These are phyloP conservation scores for Imleria badia DNA, from an alignment of 768 basidiomycete species.

Conservation along the genomic window DNA sequence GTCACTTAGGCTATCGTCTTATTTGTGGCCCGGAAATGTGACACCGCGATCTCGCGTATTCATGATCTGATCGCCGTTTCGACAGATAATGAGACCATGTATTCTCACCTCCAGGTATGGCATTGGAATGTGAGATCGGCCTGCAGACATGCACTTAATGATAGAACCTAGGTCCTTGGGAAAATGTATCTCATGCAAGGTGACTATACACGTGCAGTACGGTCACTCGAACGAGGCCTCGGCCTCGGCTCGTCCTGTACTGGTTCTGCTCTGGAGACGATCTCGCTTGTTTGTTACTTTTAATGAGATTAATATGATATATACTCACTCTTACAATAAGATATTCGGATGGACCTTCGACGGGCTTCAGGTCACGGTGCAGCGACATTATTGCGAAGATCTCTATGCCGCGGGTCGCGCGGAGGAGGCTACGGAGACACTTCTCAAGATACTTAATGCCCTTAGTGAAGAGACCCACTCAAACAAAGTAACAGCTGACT, in stretches of 20 bases:
- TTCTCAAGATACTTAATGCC: no score
- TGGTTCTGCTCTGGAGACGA: no score
- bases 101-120: not conserved
- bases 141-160: not conserved
- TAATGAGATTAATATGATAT: not conserved
- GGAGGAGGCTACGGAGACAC: no score
- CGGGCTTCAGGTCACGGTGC: not conserved
- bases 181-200: not conserved
- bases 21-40: no score
- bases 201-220: not conserved
- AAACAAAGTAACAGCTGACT: no score
- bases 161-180: not conserved
- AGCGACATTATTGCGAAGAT: not conserved
- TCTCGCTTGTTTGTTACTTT: no score
- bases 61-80: no score
- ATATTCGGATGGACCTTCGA: conserved; percentile 10
- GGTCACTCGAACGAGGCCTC: not conserved
- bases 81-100: not conserved
- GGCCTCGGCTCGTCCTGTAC: no score
- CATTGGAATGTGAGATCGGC: no score
- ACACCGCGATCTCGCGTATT: no score
- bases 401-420: not conserved
- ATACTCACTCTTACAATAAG: not conserved
- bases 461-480: no score
- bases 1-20: not conserved